Evolutionary conservation across 2,329 filamentous ascomycete genomes (phyloP), one percentile per base, ranked within the genome.

Genomic region (Sclerotiophoma versabilis): DNA sequence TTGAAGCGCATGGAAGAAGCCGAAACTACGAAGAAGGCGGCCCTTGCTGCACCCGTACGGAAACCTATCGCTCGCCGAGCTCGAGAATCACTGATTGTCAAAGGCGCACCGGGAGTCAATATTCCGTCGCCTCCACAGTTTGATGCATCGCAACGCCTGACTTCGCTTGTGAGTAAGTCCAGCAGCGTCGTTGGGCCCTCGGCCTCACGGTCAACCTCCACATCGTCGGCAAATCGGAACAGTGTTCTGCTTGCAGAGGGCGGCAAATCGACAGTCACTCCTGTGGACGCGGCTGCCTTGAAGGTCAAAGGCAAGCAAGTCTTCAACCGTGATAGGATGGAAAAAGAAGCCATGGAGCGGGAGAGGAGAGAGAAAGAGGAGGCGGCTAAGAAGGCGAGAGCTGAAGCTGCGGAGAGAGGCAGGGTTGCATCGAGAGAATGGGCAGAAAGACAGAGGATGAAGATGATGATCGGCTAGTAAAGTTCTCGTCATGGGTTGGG

Each of bases 401-500:
- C 73, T 1, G 76, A 76, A 25, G 80, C 80, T 6, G 76, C 79
- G 0, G 79, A 81, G 66, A 60, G 79, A 4, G 75, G 79, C 0
- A 63, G 80, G 14, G 71, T 73, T 33, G 70, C 75, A 30, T 78
- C 75, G 61, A 60, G 79, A 10, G 79, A 81, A 64, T 82, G 80
- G 80, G 80, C 80, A 4, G 78, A 80, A 69, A 78, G 76, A 71
- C 76, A 79, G 70, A 75, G 69, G 70, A 74, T 72, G 70, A 75
- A 70, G 64, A 59, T 62, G 59, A 55, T 68, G 64, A 64, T 45
- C 12, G 64, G 41, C 25, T 27, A 49, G 14, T 45, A n/a, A 49
- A 15, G 5, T 9, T 1, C 11, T 8, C 4, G n/a, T 33, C 19
- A 8, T n/a, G 6, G 9, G 20, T 3, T 2, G 4, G 10, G 20